Base-by-base conservation (phyloP, 192 early-diverging fungal genomes). In the Linnemannia hyalina region DNA sequence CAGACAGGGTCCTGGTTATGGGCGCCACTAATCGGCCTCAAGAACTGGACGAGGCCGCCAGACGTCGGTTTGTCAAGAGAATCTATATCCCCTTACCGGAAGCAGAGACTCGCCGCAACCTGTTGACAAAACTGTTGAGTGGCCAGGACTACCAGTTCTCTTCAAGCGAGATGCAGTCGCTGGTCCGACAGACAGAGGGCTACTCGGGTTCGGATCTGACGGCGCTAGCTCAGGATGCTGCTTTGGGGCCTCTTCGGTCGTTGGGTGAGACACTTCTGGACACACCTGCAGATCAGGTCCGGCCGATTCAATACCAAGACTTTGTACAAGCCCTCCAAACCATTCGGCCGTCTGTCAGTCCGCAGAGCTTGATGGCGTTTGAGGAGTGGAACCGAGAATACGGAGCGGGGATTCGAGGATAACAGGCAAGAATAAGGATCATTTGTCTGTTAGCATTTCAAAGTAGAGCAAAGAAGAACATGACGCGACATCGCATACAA, bases 21-120 rank as follows among this genome's bases (percentile, higher is more conserved):
- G 98, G 94, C 9, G 97, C 98, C 36, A 99, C 98, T 6, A 99
- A 99, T 86, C 90, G 98, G 26, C 97, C 97, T 2, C 94, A 97
- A 76, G 89, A 95, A 9, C 76, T 99, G 23, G 98, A 99, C 80
- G 91, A 95, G 18, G 98, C 98, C 1, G 88, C 99, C 38, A 92
- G 98, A 80, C 88, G 98, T 23, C 97, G 93, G 3, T 95, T 95
- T 72, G 90, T 90, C 11, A 93, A 93, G 77, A 88, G 93, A 7
- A 90, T 94, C 32, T 97, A 96, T 75, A 96, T 98, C 78, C 95
- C 97, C 6, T 76, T 98, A 63, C 97, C 97, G 0, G 96, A 96
- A 74, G 74, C 81, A 9, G 80, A 83, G 16, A 96, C 95, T 3
- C 89, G 97, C 22, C 68, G 73, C 6, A 69, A 85, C 2, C 90